Evolutionary conservation across 176 grass and related monocot genomes (phyloP).

Genomic region (Triticum monococcum): DNA sequence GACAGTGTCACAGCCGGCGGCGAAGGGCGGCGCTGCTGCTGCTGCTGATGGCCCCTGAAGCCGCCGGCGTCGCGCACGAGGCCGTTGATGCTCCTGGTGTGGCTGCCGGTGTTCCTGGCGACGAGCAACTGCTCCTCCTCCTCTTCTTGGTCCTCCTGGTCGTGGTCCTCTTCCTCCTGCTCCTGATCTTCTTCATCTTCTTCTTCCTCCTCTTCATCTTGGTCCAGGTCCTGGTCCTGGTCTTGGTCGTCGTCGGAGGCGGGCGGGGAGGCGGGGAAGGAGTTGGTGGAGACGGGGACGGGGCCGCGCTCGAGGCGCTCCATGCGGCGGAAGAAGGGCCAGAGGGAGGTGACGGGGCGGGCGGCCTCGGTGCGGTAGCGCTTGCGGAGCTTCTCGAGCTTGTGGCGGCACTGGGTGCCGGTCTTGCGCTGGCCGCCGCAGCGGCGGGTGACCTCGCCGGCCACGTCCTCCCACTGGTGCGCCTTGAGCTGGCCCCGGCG

Average conservation of each 20-base stretch:
- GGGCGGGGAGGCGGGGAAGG: slow-evolving; percentile 14
- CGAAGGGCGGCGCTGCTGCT: not conserved
- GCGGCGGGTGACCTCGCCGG: slow-evolving; percentile 48
- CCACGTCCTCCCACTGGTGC: slow-evolving; percentile 94
- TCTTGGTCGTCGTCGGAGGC: slow-evolving; percentile 37
- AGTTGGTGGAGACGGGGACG: slow-evolving; percentile 24
- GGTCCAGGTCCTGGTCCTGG: not conserved
- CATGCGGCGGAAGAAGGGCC: slow-evolving; percentile 87
- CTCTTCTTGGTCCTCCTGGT: slow-evolving; percentile 21
- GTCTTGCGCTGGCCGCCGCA: slow-evolving; percentile 69
- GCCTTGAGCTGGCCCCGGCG: slow-evolving; percentile 93
- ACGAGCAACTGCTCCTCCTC: slow-evolving; percentile 44
- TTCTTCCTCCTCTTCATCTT: not conserved
- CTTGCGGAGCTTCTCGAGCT: slow-evolving; percentile 99
- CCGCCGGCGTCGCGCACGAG: slow-evolving; percentile 51
- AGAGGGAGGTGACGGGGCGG: slow-evolving; percentile 68
- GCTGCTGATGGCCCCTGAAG: slow-evolving; percentile 22
- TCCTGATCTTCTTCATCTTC: not conserved
- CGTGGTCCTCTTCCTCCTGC: too few relatives aligned
- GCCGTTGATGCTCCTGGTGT: slow-evolving; percentile 78
- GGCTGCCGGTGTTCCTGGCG: slow-evolving; percentile 34
- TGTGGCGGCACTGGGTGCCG: slow-evolving; percentile 96
- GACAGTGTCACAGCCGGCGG: slow-evolving; percentile 35
- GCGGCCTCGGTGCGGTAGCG: slow-evolving; percentile 74
- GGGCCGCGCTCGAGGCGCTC: slow-evolving; percentile 79